Base-by-base conservation (phyloP, 495 filamentous ascomycete species). In the Tuber magnatum region DNA sequence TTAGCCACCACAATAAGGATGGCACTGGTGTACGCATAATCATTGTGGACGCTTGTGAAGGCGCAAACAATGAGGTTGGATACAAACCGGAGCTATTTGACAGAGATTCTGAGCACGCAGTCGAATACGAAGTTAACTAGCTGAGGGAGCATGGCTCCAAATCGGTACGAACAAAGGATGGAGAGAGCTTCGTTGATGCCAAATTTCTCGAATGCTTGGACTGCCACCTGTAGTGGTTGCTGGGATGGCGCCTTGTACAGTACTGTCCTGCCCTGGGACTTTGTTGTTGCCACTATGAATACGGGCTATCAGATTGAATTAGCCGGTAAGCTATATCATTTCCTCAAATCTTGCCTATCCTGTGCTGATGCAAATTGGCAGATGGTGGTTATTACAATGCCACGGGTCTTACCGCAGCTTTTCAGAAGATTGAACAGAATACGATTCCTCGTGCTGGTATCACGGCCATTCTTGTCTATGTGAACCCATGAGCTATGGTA, bases 11-110 rank as follows among this genome's bases (percentile, higher is more conserved):
- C 44, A 99, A 96, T 87, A 99, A 97, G 86, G 94, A 99, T 79
- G 95, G 95, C 75, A 97, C 93, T 69, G 95, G 95, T 78, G 94
- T 98, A 42, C 92, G 95, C 71, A 92, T 97, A 71, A 96, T 99
- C 75, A 88, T 98, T 74, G 94, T 93, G 41, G 95, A 94, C 61
- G 88, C 93, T 35, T 91, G 98, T 77, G 92, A 94, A 80, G 94
- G 95, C 44, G 93, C 92, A 32, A 93, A 95, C 69, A 85, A 88
- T 46, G 95, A 97, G 82, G 91, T 98, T 68, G 95, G 95, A 71
- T 99, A 97, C 86, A 97, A 97, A 85, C 91, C 95, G 0, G 95
- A 98, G 84, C 86, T 99, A 22, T 99, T 99, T 75, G 94, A 99
- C 82, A 91, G 96, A 69, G 96, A 98, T 80, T 91, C 94, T 77